These are phyloP conservation scores for Dispira simplex DNA, from an alignment of 192 early-diverging fungal genomes.

Conservation along the genomic window DNA sequence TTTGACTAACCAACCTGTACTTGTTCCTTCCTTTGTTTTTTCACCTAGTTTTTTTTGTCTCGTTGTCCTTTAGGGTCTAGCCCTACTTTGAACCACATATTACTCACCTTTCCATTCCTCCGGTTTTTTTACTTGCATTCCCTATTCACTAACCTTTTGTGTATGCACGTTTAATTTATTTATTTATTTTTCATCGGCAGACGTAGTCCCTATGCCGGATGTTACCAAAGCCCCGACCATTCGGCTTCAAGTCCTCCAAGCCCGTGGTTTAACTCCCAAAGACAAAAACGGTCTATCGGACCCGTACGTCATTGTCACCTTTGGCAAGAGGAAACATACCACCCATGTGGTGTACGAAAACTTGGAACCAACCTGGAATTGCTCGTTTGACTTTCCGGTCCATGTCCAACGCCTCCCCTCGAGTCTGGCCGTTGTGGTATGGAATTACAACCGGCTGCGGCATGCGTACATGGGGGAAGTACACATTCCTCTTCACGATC, in stretches of 20 bases:
- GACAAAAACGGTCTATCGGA: constrained; percentile 32
- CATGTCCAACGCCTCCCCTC: constrained; percentile 16
- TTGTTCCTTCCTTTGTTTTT: too few species aligned
- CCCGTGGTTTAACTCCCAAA: constrained; percentile 24
- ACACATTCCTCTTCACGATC: constrained; percentile 35
- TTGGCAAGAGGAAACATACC: constrained; percentile 36
- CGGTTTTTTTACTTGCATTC: too few species aligned
- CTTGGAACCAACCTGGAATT: constrained; percentile 55
- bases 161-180: too few species aligned
- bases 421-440: constrained; percentile 33
- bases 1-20: too few species aligned
- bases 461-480: constrained; percentile 51
- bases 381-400: constrained; percentile 28
- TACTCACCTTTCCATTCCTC: too few species aligned
- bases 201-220: neutral
- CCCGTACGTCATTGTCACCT: constrained; percentile 35
- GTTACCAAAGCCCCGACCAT: constrained; percentile 4
- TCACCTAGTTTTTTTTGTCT: too few species aligned
- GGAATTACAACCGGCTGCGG: constrained; percentile 53
- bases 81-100: too few species aligned
- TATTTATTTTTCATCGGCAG: too few species aligned
- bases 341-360: constrained; percentile 42
- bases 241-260: constrained; percentile 15
- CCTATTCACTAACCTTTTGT: too few species aligned
- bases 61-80: too few species aligned